These are phyloP conservation scores for Gilbertella persicaria DNA, from an alignment of 371 early-diverging fungal species.

Conservation along the genomic window DNA sequence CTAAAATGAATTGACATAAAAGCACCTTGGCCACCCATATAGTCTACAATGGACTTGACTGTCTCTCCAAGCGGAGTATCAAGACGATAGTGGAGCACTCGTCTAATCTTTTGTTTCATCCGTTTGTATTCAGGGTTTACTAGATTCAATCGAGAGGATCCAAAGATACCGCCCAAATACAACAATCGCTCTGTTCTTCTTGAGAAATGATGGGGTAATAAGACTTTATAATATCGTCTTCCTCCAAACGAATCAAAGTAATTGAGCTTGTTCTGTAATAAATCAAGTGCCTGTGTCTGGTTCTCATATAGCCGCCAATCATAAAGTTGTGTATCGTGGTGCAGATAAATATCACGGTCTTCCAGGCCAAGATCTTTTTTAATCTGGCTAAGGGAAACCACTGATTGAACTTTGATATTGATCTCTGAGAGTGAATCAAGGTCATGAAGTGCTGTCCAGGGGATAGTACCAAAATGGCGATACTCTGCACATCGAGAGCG, in stretches of 20 bases:
- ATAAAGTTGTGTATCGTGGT: slow-evolving; percentile 41
- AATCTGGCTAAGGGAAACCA: slow-evolving; percentile 23
- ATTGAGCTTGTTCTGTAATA: slow-evolving; percentile 22
- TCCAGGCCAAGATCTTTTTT: slow-evolving; percentile 18
- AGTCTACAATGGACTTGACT: slow-evolving; percentile 31
- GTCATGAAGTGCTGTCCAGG: slow-evolving; percentile 41
- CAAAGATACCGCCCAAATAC: slow-evolving; percentile 44
- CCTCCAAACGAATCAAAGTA: slow-evolving; percentile 43
- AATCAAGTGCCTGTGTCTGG: slow-evolving; percentile 9
- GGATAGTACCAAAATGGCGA: slow-evolving; percentile 28
- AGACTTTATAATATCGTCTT: slow-evolving; percentile 34
- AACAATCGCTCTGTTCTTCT: slow-evolving; percentile 29
- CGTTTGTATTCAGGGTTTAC: slow-evolving; percentile 21
- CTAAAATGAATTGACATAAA: slow-evolving; percentile 45
- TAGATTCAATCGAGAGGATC: slow-evolving; percentile 35
- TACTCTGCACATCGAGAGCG: slow-evolving; percentile 33
- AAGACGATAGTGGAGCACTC: slow-evolving; percentile 32
- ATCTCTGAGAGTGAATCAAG: slow-evolving; percentile 20
- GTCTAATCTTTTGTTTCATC: slow-evolving; percentile 26
- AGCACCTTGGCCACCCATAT: slow-evolving; percentile 30
- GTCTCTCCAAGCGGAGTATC: slow-evolving; percentile 37
- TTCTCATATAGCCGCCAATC: slow-evolving; percentile 52
- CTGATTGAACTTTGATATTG: slow-evolving; percentile 21
- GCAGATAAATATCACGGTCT: slow-evolving; percentile 30
- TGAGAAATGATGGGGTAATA: slow-evolving; percentile 26